Evolutionary conservation across 169 alveolate genomes (phyloP).

Genomic region (Plasmodium billcollinsi): DNA sequence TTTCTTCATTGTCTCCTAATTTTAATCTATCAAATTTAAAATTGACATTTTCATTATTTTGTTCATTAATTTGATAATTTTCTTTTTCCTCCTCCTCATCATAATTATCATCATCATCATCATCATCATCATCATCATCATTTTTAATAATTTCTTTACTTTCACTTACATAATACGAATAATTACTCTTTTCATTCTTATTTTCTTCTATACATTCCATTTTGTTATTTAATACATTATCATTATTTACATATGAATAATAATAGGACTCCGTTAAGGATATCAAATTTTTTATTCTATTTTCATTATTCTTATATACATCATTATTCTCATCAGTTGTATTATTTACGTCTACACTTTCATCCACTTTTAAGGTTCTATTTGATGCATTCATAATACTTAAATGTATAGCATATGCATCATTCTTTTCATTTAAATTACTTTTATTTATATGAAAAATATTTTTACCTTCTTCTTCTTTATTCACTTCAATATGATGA

Average conservation of each 20-base stretch:
- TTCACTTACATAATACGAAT: slow-evolving; percentile 32
- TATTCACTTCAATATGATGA: slow-evolving; percentile 16
- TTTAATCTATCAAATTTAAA: no score
- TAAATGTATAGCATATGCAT: slow-evolving; percentile 47
- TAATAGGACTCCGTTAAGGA: slow-evolving; percentile 29
- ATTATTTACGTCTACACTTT: background rate
- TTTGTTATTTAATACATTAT: background rate
- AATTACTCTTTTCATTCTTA: slow-evolving; percentile 20
- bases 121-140: background rate
- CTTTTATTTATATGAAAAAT: slow-evolving; percentile 19
- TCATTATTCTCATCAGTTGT: slow-evolving; percentile 30
- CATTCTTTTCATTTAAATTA: slow-evolving; percentile 32
- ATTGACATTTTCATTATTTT: no score
- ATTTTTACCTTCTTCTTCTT: slow-evolving; percentile 9
- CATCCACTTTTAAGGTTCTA: slow-evolving; percentile 4
- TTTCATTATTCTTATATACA: slow-evolving; percentile 46
- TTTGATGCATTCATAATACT: slow-evolving; percentile 74
- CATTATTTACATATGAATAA: slow-evolving; percentile 32
- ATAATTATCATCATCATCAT: background rate
- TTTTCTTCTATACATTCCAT: background rate
- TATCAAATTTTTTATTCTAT: slow-evolving; percentile 41
- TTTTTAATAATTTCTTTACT: background rate
- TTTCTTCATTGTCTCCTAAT: no score
- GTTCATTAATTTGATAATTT: background rate
- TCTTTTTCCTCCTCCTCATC: background rate